A percentile compares a stretch with the other conserved stretches of the same genome.
Conservation (phyloP, 2,329 filamentous ascomycete genomes). For the Venturia nashicola region DNA sequence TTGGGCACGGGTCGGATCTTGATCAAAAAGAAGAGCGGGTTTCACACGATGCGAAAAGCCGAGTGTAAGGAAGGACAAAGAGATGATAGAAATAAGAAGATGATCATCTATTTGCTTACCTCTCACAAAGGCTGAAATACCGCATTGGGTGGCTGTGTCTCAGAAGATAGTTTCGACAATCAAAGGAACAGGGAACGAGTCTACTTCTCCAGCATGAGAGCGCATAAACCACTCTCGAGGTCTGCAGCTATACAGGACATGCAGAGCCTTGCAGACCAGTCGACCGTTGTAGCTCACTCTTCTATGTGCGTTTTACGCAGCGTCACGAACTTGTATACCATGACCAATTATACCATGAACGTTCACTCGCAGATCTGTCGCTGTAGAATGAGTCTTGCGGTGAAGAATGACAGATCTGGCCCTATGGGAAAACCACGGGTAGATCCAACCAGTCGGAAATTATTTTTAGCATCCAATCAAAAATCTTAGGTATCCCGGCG, state of each 20-base stretch:
- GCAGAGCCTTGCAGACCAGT: neutral
- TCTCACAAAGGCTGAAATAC: no score
- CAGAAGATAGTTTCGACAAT: no score
- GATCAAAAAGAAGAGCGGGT: no score
- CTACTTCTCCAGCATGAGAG: no score
- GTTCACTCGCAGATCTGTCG: neutral
- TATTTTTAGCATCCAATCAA: neutral
- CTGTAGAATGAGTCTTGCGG: neutral
- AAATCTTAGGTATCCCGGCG: neutral
- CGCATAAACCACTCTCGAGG: no score
- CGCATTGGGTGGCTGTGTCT: no score
- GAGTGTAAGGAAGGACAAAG: no score
- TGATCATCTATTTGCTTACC: no score
- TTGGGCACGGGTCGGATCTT: no score
- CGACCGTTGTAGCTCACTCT: neutral
- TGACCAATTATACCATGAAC: neutral
- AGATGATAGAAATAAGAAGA: no score
- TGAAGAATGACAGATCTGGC: neutral
- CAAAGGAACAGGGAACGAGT: no score
- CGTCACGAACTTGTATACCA: neutral
- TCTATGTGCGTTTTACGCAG: neutral
- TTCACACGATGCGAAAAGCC: no score
- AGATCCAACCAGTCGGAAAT: neutral
- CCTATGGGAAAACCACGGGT: neutral
- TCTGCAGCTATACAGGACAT: neutral